Conservation (phyloP, 495 filamentous ascomycete species). For the Talaromyces liani region DNA sequence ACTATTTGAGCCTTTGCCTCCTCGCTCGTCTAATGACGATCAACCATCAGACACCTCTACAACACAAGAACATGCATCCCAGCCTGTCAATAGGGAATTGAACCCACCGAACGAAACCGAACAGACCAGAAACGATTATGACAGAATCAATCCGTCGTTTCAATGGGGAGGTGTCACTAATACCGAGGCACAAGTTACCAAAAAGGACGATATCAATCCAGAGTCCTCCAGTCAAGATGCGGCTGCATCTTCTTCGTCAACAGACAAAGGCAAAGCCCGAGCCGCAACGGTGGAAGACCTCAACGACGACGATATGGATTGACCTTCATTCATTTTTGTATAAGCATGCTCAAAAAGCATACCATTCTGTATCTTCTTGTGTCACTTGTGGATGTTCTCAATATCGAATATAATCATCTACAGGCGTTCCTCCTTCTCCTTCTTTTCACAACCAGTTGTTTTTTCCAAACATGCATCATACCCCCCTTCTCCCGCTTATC, state of each 20-base stretch:
- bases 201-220: not conserved
- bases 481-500: not conserved
- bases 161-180: not conserved
- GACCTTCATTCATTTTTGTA: not conserved
- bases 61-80: not conserved
- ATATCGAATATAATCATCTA: not conserved
- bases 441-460: not conserved
- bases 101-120: not conserved
- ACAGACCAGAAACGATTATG: not conserved
- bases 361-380: not conserved
- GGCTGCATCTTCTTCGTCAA: constrained; percentile 1
- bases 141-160: not conserved
- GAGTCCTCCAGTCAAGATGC: not conserved
- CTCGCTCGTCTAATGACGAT: not conserved
- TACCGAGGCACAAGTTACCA: not conserved
- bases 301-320: constrained; percentile 29
- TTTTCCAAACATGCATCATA: not conserved
- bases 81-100: not conserved
- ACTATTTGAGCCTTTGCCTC: not conserved
- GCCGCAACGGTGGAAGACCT: constrained; percentile 42
- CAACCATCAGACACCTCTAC: constrained; percentile 3
- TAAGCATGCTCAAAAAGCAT: not conserved
- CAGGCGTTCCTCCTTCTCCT: not conserved
- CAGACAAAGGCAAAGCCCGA: constrained; percentile 39
- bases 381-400: not conserved